Conservation (phyloP, 257 asterid species). For the Fraxinus quadrangulata region DNA sequence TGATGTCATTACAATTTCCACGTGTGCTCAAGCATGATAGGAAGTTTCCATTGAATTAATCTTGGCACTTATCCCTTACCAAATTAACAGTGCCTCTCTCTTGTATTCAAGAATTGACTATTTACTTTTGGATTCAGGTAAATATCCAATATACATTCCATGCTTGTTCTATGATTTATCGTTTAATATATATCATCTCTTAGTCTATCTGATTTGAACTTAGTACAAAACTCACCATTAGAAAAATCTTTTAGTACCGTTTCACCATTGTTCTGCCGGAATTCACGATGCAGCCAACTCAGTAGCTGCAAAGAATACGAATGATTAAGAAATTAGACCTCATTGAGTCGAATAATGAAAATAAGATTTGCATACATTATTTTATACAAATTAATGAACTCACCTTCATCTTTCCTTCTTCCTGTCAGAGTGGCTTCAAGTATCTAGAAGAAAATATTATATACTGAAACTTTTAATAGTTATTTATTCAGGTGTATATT, state of each 20-base stretch:
- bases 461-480: constrained; percentile 17
- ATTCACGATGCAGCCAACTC: constrained; percentile 60
- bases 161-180: background rate
- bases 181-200: background rate
- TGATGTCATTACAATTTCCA: no score
- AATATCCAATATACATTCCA: no score
- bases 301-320: constrained; percentile 42
- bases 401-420: constrained; percentile 50
- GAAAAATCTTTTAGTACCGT: constrained; percentile 40
- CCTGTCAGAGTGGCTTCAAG: background rate
- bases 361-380: background rate
- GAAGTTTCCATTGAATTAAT: no score
- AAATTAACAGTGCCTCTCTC: no score
- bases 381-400: constrained; percentile 1
- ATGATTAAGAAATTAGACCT: background rate
- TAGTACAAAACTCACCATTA: constrained; percentile 34
- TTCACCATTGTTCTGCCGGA: constrained; percentile 45
- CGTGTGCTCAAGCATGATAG: background rate
- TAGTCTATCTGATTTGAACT: background rate
- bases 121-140: background rate
- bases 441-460: background rate
- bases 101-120: background rate
- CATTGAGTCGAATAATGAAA: background rate
- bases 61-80: background rate
- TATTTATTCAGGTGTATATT: background rate